phyloP scores from a whole-genome alignment of 1,284 basidiomycete genomes.

The Papiliotrema terrestris region DNA sequence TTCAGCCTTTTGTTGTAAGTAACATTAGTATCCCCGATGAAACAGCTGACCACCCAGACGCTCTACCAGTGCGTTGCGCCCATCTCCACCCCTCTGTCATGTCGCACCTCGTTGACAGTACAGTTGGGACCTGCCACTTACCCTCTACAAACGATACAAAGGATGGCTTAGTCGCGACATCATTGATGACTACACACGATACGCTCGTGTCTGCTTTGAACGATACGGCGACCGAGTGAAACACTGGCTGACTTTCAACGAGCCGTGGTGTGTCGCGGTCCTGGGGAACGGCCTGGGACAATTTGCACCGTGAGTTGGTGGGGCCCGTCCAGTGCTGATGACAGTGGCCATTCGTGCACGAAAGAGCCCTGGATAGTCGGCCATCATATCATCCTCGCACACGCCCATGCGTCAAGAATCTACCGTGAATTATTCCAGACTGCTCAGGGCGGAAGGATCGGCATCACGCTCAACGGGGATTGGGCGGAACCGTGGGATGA shows the following conservation, averaged over 20 bases:
- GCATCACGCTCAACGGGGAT: slow-evolving; percentile 69
- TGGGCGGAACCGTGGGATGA: slow-evolving; percentile 68
- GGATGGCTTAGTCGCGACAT: slow-evolving; percentile 62
- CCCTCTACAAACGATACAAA: slow-evolving; percentile 64
- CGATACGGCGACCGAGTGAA: slow-evolving; percentile 71
- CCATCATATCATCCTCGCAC: slow-evolving; percentile 65
- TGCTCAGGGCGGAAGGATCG: slow-evolving; percentile 58
- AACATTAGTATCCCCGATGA: not conserved
- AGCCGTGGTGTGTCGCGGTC: slow-evolving; percentile 69
- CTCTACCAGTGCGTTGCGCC: slow-evolving; percentile 56
- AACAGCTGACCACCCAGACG: slow-evolving; percentile 52
- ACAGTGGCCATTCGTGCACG: slow-evolving; percentile 55
- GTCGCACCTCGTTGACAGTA: not conserved
- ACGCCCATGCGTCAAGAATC: slow-evolving; percentile 62
- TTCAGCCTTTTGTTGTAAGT: slow-evolving; percentile 66
- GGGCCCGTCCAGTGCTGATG: not conserved
- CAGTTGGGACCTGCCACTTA: slow-evolving; percentile 69
- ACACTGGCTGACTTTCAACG: slow-evolving; percentile 64
- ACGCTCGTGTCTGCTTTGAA: slow-evolving; percentile 67
- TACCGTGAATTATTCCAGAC: slow-evolving; percentile 63
- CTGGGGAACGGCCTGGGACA: slow-evolving; percentile 54
- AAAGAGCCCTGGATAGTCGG: slow-evolving; percentile 72
- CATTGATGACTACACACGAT: slow-evolving; percentile 61
- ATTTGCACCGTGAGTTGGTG: slow-evolving; percentile 19
- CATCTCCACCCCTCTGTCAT: not conserved